Conservation (phyloP, 768 basidiomycete species). For the Trametes cubensis region DNA sequence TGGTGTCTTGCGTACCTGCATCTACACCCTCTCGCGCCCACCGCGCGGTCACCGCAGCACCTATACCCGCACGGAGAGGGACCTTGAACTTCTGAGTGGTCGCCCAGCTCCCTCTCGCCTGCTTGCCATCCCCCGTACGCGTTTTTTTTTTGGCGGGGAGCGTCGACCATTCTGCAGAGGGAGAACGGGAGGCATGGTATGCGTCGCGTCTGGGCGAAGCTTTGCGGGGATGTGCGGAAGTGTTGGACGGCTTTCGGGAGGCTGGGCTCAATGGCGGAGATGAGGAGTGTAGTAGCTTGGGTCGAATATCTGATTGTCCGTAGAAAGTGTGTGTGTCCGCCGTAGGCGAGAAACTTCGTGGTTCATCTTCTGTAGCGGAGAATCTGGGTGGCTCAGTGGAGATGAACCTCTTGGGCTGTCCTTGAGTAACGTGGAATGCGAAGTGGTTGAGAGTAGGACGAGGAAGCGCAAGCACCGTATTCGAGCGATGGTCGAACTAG, state of each 20-base stretch:
- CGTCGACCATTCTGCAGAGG: slow-evolving; percentile 32
- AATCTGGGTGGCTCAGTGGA: too few relatives aligned
- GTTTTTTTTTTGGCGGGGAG: slow-evolving; percentile 21
- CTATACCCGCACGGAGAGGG: not conserved
- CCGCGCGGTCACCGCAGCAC: not conserved
- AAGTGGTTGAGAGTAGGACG: too few relatives aligned
- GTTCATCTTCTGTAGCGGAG: too few relatives aligned
- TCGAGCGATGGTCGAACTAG: too few relatives aligned
- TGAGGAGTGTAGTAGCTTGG: not conserved
- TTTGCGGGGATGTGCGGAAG: not conserved
- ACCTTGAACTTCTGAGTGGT: slow-evolving; percentile 8
- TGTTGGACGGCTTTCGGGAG: not conserved
- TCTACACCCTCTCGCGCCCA: not conserved
- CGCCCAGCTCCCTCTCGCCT: not conserved
- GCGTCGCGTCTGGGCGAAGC: slow-evolving; percentile 22
- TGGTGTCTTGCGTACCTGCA: not conserved
- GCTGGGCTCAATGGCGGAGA: not conserved
- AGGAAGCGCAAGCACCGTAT: too few relatives aligned
- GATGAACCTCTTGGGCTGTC: too few relatives aligned
- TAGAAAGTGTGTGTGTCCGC: too few relatives aligned
- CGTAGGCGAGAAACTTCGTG: too few relatives aligned
- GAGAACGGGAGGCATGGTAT: slow-evolving; percentile 29
- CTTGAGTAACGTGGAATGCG: too few relatives aligned
- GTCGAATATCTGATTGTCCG: too few relatives aligned
- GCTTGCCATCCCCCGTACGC: not conserved